Conservation (phyloP, 2,329 filamentous ascomycete species). For the Phoma sp. region DNA sequence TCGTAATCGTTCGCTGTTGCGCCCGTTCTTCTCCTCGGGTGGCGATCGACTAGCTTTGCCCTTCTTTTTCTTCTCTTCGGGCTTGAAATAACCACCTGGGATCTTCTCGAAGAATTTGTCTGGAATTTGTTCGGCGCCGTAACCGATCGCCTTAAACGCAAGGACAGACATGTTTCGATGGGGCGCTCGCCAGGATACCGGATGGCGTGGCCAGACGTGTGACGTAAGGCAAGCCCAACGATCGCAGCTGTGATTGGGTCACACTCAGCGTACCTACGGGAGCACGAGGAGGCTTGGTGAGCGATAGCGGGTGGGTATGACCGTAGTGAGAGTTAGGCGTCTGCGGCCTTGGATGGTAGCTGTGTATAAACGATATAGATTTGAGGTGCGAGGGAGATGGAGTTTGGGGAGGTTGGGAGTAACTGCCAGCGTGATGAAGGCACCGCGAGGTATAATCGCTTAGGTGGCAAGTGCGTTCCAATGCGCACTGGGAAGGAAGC, state of each 20-base stretch:
- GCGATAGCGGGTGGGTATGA: slow-evolving; percentile 32
- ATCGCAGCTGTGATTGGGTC: slow-evolving; percentile 42
- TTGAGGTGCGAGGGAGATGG: slow-evolving; percentile 8
- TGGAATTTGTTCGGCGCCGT: slow-evolving; percentile 48
- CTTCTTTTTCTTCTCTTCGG: slow-evolving; percentile 38
- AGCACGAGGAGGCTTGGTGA: slow-evolving; percentile 27
- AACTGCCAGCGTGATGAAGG: neutral
- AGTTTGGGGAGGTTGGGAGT: slow-evolving; percentile 3
- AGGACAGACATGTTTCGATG: slow-evolving; percentile 43
- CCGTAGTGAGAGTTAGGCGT: slow-evolving; percentile 14
- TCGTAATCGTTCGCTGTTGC: slow-evolving; percentile 28
- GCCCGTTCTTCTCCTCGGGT: slow-evolving; percentile 23
- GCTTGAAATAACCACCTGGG: slow-evolving; percentile 47
- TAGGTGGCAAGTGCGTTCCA: slow-evolving; percentile 5
- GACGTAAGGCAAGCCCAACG: slow-evolving; percentile 39
- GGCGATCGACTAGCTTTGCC: slow-evolving; percentile 27
- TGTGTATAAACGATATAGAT: slow-evolving; percentile 19
- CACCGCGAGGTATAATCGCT: slow-evolving; percentile 2
- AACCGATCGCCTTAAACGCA: slow-evolving; percentile 48
- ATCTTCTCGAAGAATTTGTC: slow-evolving; percentile 48
- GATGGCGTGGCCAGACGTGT: slow-evolving; percentile 27
- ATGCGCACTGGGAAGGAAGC: slow-evolving; percentile 9
- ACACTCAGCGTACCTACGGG: slow-evolving; percentile 17
- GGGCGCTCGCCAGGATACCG: slow-evolving; percentile 32
- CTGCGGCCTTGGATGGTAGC: slow-evolving; percentile 5